Evolutionary conservation across 208 protist genomes (phyloP), one percentile per base, ranked within the genome.

Genomic region (Acanthamoeba castellanii): DNA sequence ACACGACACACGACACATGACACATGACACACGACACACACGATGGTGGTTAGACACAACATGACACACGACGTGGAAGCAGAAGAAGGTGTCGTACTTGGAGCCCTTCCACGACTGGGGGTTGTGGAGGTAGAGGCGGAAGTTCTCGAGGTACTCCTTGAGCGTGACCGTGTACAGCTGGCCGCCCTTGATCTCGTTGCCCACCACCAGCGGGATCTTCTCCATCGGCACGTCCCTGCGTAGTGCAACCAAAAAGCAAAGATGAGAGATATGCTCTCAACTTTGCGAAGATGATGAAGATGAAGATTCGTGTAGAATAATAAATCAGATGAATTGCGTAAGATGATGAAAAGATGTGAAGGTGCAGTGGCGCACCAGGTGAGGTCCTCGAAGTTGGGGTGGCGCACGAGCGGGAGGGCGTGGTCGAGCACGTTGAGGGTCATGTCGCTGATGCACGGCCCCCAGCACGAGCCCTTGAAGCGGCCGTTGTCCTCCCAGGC

Each of bases 381-480:
- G 11, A 95, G 42, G 47, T 90, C 92, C 61, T 95, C 92, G 64
- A 90, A 95, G 92, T 95, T 95, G 50, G 92, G 92, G 34, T 87
- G 50, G 74, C 92, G 92, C 18, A 95, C 52, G 11, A 95, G 57
- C 9, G 92, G 92, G 18, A 95, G 82, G 13, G 78, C 78, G 47
- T 66, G 57, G 45, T 90, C 92, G 16, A 68, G 22, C 22, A 95
- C 92, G 45, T 90, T 87, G 42, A 95, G 61, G 30, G 92, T 95
- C 92, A 95, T 95, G 92, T 95, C 92, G 20, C 45, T 70, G n/a
- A 95, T 95, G 92, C 92, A 95, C n/a, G 92, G 92, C 0, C 92
- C 92, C 92, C 92, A 95, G 52, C 92, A 95, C 25, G 78, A 91
- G 18, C 37, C 82, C 66, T 95, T 95, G 82, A 16, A 74, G 16